Conservation (phyloP, 345 rosid genomes). For the Eucalyptus cloeziana region DNA sequence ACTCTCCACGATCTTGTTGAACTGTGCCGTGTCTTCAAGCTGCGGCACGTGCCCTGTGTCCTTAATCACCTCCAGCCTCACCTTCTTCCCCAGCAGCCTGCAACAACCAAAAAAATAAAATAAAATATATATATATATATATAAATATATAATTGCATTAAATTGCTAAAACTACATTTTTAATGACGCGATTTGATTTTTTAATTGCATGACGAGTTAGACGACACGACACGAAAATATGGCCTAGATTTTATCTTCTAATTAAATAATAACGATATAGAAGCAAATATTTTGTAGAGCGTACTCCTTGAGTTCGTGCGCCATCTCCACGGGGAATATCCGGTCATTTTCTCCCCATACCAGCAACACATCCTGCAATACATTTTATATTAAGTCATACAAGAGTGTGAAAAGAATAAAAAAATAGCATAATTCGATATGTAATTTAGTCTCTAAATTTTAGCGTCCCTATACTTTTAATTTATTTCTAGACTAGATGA, state of each 20-base stretch:
- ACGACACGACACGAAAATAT: neutral
- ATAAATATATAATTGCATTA: neutral
- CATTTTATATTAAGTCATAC: neutral
- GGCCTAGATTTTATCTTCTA: neutral
- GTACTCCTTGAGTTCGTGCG: slow-evolving; percentile 57
- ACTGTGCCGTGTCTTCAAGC: slow-evolving; percentile 36
- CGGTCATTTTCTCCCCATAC: slow-evolving; percentile 83
- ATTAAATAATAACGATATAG: neutral
- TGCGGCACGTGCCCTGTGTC: slow-evolving; percentile 76
- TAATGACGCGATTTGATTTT: neutral
- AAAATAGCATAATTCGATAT: rapidly evolving
- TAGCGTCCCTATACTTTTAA: neutral
- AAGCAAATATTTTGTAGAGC: neutral
- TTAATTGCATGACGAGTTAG: neutral
- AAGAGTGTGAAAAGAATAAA: no score
- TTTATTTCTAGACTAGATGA: rapidly evolving
- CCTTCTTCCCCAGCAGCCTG: slow-evolving; percentile 66
- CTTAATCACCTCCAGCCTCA: slow-evolving; percentile 43
- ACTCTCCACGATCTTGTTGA: slow-evolving; percentile 35
- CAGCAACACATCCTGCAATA: slow-evolving; percentile 50
- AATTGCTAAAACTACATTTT: neutral
- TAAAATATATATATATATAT: no score
- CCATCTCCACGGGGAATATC: slow-evolving; percentile 79
- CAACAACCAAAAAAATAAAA: neutral
- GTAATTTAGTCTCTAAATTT: no score